A percentile compares a stretch with the other conserved stretches of the same genome.
These are phyloP conservation scores for Jaltomata sinuosa DNA, from an alignment of 257 asterid species.

Conservation along the genomic window DNA sequence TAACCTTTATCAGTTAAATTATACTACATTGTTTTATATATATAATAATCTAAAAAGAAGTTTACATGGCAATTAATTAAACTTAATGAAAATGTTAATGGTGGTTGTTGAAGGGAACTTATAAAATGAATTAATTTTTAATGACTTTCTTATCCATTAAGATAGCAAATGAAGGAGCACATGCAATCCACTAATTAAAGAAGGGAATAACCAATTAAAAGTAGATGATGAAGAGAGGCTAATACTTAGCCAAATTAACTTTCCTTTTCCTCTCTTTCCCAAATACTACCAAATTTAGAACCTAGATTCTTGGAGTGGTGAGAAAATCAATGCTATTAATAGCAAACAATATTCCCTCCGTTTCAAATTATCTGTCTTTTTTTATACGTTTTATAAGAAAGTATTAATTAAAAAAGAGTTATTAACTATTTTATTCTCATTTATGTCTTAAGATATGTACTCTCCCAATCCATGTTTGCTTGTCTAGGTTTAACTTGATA, in stretches of 20 bases:
- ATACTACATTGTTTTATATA: background rate
- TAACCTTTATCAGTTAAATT: background rate
- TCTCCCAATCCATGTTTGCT: too few relatives aligned
- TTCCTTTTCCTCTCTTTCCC: background rate
- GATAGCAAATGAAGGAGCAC: constrained; percentile 14
- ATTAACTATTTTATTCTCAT: background rate
- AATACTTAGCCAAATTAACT: background rate
- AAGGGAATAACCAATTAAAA: constrained; percentile 23
- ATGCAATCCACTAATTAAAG: constrained; percentile 27
- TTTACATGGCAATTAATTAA: background rate
- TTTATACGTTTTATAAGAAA: background rate
- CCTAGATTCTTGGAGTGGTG: constrained; percentile 23
- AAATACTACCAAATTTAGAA: constrained; percentile 11
- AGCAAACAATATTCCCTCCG: accelerated
- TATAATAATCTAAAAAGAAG: background rate
- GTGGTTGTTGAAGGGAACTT: background rate
- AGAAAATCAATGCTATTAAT: constrained; percentile 2
- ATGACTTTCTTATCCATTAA: constrained; percentile 30
- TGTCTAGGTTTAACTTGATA: too few relatives aligned
- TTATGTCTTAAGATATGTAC: background rate
- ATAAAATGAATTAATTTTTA: background rate
- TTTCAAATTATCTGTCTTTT: background rate
- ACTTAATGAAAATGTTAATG: background rate
- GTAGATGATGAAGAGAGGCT: background rate
- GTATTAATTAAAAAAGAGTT: background rate